Evolutionary conservation across 352 stramenopile species (phyloP).

Genomic region (Elongisporangium anandrum): DNA sequence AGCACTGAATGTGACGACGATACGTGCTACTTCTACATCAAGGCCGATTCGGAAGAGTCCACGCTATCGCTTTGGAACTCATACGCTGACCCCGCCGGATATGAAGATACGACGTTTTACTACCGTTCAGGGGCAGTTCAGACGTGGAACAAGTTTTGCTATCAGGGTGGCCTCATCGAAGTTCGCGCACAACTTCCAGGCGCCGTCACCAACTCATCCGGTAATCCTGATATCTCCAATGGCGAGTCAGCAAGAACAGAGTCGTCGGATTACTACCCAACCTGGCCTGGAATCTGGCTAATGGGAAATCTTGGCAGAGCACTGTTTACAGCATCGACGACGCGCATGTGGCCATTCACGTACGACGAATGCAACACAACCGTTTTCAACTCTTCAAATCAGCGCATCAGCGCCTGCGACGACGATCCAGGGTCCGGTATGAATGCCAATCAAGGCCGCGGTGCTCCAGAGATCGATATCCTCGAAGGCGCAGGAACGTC

Average conservation of each 20-base stretch:
- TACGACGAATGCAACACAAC: constrained; percentile 89
- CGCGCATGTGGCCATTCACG: constrained; percentile 95
- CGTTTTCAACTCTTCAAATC: constrained; percentile 56
- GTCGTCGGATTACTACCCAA: constrained; percentile 35
- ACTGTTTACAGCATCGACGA: constrained; percentile 92
- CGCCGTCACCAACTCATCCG: constrained; percentile 30
- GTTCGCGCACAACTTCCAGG: constrained; percentile 85
- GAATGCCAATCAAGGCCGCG: constrained; percentile 84
- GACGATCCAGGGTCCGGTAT: constrained; percentile 87
- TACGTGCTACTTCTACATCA: constrained; percentile 46
- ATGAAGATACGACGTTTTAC: constrained; percentile 25
- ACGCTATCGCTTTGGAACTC: constrained; percentile 40
- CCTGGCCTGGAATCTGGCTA: constrained; percentile 95
- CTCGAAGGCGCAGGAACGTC: constrained; percentile 83
- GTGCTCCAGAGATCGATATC: constrained; percentile 95
- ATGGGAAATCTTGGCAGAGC: constrained; percentile 93
- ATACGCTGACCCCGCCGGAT: constrained; percentile 34
- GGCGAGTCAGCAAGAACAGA: neutral
- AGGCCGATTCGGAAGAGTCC: constrained; percentile 26
- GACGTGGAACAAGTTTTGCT: constrained; percentile 91
- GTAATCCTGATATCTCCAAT: constrained; percentile 23
- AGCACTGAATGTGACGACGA: constrained; percentile 35
- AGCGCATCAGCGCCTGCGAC: constrained; percentile 89
- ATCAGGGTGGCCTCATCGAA: constrained; percentile 84
- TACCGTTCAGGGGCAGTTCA: constrained; percentile 38